These are phyloP conservation scores for Zalaria obscura DNA, from an alignment of 2,329 filamentous ascomycete genomes.

Conservation along the genomic window DNA sequence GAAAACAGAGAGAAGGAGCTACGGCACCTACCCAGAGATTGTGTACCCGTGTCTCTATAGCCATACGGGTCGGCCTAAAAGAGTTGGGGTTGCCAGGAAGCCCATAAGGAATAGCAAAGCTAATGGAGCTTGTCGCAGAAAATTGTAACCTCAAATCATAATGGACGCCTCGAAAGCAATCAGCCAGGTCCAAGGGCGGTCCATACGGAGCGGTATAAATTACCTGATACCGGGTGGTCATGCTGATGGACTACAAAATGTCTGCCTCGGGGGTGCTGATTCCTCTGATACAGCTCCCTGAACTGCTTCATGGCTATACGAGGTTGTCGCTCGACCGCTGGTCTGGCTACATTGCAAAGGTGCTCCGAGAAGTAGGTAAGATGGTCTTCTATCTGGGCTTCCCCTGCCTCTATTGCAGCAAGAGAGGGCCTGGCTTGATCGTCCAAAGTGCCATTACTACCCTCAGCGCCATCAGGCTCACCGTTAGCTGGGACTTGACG, in stretches of 20 bases:
- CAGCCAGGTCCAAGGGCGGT: too few relatives aligned
- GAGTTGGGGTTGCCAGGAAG: conserved; percentile 28
- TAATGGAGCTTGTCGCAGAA: conserved; percentile 50
- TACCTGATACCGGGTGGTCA: conserved; percentile 54
- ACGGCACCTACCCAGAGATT: conserved; percentile 23
- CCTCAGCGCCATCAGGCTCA: too few relatives aligned
- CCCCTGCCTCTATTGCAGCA: conserved; percentile 38
- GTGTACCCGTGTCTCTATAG: conserved; percentile 30
- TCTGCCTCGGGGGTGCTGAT: conserved; percentile 28
- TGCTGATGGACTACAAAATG: conserved; percentile 59
- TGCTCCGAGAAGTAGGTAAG: conserved; percentile 32
- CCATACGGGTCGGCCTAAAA: conserved; percentile 24
- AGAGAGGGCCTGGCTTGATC: conserved; percentile 3
- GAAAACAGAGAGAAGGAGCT: background rate
- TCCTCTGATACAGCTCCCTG: conserved; percentile 31
- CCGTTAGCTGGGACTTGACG: too few relatives aligned
- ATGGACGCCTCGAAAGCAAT: conserved; percentile 13
- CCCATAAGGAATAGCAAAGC: conserved; percentile 35
- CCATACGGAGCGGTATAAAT: conserved; percentile 7
- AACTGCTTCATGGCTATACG: conserved; percentile 29
- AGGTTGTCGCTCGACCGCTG: conserved; percentile 10
- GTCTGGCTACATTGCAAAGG: conserved; percentile 18
- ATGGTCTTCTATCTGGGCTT: conserved; percentile 32
- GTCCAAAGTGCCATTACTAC: too few relatives aligned
- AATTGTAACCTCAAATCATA: conserved; percentile 58